phyloP scores from a whole-genome alignment of 805 yeast species.

The Candida berthetii region DNA sequence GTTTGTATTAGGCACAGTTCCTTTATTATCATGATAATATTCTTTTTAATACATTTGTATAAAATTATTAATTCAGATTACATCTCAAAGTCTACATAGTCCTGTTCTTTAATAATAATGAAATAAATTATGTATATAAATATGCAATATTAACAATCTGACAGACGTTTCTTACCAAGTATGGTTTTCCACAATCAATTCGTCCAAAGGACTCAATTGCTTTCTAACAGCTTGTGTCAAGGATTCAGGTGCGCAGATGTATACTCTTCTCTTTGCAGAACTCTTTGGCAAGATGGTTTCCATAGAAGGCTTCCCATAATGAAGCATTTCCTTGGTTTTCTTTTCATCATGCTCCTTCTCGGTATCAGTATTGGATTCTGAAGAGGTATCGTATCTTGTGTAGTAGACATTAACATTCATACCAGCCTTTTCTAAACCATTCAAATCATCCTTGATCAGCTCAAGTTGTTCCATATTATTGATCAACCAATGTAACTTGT shows the following conservation, averaged over 20 bases:
- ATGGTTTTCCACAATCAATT: neutral
- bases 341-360: neutral
- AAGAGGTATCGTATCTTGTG: neutral
- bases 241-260: neutral
- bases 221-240: neutral
- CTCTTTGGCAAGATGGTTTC: neutral
- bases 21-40: no score
- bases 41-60: no score
- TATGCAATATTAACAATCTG: no score
- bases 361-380: neutral
- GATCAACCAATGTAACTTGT: neutral
- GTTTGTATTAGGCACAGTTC: no score
- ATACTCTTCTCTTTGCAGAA: neutral
- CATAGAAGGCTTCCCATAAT: neutral
- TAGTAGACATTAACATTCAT: neutral
- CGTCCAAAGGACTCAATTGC: neutral
- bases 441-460: neutral
- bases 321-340: neutral
- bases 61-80: no score
- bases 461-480: neutral
- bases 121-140: no score
- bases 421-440: neutral
- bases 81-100: no score
- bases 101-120: no score
- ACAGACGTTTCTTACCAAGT: no score